phyloP scores from a whole-genome alignment of 805 yeast genomes.

The Candida loeiensis region DNA sequence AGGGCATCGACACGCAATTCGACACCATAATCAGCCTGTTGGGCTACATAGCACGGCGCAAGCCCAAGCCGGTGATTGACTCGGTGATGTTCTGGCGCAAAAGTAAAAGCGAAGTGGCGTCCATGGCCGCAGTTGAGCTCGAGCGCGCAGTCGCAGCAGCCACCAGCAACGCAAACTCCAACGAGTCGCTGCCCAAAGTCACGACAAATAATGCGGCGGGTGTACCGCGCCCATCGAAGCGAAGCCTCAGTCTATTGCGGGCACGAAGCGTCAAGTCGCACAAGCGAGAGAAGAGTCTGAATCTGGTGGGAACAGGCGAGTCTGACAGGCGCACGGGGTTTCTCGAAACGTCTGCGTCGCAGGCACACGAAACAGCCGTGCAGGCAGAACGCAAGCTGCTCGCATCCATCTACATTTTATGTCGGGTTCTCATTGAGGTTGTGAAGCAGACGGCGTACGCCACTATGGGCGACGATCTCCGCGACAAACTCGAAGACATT shows the following conservation, averaged over 20 bases:
- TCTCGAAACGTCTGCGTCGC: slow-evolving; percentile 11
- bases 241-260: slow-evolving; percentile 40
- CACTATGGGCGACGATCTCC: slow-evolving; percentile 70
- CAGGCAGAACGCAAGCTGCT: slow-evolving; percentile 85
- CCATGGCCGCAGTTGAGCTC: slow-evolving; percentile 40
- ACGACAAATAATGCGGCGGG: not conserved
- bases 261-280: slow-evolving; percentile 28
- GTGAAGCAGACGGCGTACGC: slow-evolving; percentile 82
- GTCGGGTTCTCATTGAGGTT: slow-evolving; percentile 89
- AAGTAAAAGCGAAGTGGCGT: slow-evolving; percentile 81
- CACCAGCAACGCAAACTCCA: slow-evolving; percentile 13
- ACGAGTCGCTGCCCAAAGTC: not conserved
- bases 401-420: slow-evolving; percentile 81
- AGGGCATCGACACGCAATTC: slow-evolving; percentile 81
- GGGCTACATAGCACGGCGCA: slow-evolving; percentile 84
- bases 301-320: slow-evolving; percentile 1
- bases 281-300: not conserved
- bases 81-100: slow-evolving; percentile 98
- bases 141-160: slow-evolving; percentile 25
- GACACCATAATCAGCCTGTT: slow-evolving; percentile 82
- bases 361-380: slow-evolving; percentile 63
- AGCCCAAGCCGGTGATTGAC: slow-evolving; percentile 94
- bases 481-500: slow-evolving; percentile 84
- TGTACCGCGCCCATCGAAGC: slow-evolving; percentile 23
- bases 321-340: slow-evolving; percentile 7